These are phyloP conservation scores for Talaromyces sp. DNA, from an alignment of 2,329 filamentous ascomycete species.

Conservation along the genomic window DNA sequence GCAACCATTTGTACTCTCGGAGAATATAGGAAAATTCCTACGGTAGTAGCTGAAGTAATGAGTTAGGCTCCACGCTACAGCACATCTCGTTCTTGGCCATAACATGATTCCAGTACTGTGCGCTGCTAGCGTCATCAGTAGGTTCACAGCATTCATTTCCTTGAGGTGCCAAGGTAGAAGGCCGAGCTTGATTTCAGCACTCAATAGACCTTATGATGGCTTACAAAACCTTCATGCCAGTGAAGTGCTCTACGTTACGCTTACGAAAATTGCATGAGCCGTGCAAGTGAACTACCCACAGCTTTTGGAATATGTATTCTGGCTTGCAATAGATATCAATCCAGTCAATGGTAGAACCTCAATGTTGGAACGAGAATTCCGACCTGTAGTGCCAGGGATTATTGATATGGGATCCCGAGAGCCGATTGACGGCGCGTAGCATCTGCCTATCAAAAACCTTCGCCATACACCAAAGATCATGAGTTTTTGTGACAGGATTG, in stretches of 20 bases:
- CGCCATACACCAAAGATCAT: background rate
- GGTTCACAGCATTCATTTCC: background rate
- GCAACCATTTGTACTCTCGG: background rate
- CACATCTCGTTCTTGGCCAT: background rate
- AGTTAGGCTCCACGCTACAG: too few species aligned
- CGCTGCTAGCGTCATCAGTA: background rate
- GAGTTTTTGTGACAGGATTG: background rate
- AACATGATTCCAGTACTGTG: background rate
- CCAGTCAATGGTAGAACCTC: background rate
- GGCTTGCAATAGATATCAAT: background rate
- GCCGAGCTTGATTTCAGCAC: background rate
- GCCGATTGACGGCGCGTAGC: background rate
- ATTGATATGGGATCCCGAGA: background rate
- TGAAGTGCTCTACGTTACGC: background rate
- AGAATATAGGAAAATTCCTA: background rate
- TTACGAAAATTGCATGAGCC: background rate
- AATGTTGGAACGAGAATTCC: background rate
- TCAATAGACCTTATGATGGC: background rate
- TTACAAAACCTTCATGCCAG: background rate
- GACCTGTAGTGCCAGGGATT: background rate
- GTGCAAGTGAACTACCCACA: background rate
- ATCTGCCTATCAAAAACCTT: background rate
- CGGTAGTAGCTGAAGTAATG: background rate
- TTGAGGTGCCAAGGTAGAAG: background rate
- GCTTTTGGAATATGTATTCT: background rate